A percentile compares a stretch with the other conserved stretches of the same genome.
Conservation (phyloP, 768 basidiomycete genomes). For the Boletus reticulatus region DNA sequence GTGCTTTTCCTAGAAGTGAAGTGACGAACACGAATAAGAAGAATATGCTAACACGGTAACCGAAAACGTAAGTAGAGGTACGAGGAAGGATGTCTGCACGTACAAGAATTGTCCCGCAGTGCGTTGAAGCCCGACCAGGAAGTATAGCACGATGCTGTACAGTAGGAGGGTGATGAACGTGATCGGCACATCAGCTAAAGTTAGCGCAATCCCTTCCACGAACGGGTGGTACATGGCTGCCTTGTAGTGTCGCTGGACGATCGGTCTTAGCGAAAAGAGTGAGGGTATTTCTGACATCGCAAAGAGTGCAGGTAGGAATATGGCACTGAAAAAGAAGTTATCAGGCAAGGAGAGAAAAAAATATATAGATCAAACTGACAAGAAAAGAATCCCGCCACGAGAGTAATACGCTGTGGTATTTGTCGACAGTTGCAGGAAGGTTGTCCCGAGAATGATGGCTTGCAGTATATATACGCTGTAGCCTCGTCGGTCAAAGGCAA, state of each 20-base stretch:
- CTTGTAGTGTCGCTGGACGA: constrained; percentile 41
- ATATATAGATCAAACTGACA: constrained; percentile 43
- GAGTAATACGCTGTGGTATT: constrained; percentile 41
- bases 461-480: constrained; percentile 39
- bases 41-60: constrained; percentile 42
- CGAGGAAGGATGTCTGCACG: constrained; percentile 22
- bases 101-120: constrained; percentile 65
- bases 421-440: constrained; percentile 44
- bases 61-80: constrained; percentile 9
- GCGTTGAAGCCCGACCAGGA: constrained; percentile 55
- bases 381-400: constrained; percentile 82
- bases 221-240: constrained; percentile 54
- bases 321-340: constrained; percentile 36
- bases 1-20: constrained; percentile 66
- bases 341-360: not conserved
- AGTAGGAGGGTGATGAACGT: constrained; percentile 35
- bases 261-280: constrained; percentile 44
- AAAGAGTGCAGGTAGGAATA: constrained; percentile 57
- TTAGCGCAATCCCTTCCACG: constrained; percentile 44
- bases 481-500: not conserved
- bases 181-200: constrained; percentile 46
- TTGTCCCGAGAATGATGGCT: constrained; percentile 36
- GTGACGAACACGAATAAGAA: constrained; percentile 57
- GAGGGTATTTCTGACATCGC: constrained; percentile 60
- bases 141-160: constrained; percentile 51